Conservation (phyloP, 805 yeast species). For the Teunomyces tritomae region DNA sequence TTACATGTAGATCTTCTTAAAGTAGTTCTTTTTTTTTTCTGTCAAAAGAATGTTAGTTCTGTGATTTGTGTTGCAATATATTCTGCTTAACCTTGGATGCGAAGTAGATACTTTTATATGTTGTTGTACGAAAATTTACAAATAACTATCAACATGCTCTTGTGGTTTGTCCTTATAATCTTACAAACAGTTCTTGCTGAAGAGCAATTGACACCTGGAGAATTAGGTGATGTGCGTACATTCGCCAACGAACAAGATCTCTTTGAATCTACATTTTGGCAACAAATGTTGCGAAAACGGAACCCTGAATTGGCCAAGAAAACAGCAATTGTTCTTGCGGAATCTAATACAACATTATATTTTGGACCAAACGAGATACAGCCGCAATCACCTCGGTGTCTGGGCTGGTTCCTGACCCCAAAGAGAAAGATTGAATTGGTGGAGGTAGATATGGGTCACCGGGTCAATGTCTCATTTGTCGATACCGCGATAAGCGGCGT, state of each 20-base stretch:
- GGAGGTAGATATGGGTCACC: conserved; percentile 19
- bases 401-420: background rate
- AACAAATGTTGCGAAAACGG: conserved; percentile 2
- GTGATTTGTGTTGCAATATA: too few species aligned
- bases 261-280: conserved; percentile 12
- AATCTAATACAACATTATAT: conserved; percentile 7
- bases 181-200: background rate
- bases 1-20: too few species aligned
- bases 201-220: background rate
- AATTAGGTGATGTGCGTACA: background rate
- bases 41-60: too few species aligned
- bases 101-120: too few species aligned
- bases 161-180: too few species aligned
- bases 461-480: background rate
- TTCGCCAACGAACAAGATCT: conserved; percentile 8
- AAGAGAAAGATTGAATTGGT: conserved; percentile 12
- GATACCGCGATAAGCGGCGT: conserved; percentile 19
- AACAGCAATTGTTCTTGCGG: conserved; percentile 9
- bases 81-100: too few species aligned
- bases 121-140: too few species aligned
- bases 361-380: conserved; percentile 8
- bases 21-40: too few species aligned
- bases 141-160: background rate
- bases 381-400: background rate
- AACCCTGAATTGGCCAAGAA: conserved; percentile 5